These are phyloP conservation scores for Ascocoryne sarcoides DNA, from an alignment of 2,329 filamentous ascomycete species.

Conservation along the genomic window DNA sequence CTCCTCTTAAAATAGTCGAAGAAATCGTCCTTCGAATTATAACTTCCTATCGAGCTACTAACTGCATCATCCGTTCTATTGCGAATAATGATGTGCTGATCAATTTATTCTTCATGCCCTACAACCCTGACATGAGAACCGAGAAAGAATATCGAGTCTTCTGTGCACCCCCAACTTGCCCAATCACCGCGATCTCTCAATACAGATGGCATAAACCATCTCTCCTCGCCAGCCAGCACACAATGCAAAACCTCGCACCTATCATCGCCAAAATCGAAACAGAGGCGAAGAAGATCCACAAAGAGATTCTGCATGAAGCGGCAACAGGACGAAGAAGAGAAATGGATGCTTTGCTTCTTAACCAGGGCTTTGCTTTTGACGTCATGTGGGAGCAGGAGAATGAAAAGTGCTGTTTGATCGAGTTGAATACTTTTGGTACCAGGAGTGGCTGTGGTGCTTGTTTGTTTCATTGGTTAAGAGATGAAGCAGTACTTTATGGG, in stretches of 20 bases:
- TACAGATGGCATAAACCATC: slow-evolving; percentile 34
- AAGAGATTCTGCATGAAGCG: slow-evolving; percentile 20
- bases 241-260: slow-evolving; percentile 6
- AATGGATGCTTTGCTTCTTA: slow-evolving; percentile 23
- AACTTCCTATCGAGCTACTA: slow-evolving; percentile 32
- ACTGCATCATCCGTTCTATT: too few species aligned
- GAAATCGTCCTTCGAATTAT: slow-evolving; percentile 32
- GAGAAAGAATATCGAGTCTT: slow-evolving; percentile 36
- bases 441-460: slow-evolving; percentile 37
- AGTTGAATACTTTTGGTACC: slow-evolving; percentile 38
- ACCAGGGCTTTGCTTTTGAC: slow-evolving; percentile 37
- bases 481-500: slow-evolving; percentile 32
- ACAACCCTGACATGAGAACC: slow-evolving; percentile 32
- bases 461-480: slow-evolving; percentile 37
- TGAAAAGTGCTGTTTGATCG: slow-evolving; percentile 27
- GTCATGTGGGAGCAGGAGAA: slow-evolving; percentile 30
- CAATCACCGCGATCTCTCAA: slow-evolving; percentile 34
- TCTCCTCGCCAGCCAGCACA: slow-evolving; percentile 16
- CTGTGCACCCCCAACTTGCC: slow-evolving; percentile 29
- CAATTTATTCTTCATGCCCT: slow-evolving; percentile 37
- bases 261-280: slow-evolving; percentile 15
- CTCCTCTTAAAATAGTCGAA: slow-evolving; percentile 17
- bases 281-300: slow-evolving; percentile 18
- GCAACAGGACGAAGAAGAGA: slow-evolving; percentile 6
- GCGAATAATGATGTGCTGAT: too few species aligned